Base-by-base conservation (phyloP, 306 rosid species). In the Acacia crassicarpa region DNA sequence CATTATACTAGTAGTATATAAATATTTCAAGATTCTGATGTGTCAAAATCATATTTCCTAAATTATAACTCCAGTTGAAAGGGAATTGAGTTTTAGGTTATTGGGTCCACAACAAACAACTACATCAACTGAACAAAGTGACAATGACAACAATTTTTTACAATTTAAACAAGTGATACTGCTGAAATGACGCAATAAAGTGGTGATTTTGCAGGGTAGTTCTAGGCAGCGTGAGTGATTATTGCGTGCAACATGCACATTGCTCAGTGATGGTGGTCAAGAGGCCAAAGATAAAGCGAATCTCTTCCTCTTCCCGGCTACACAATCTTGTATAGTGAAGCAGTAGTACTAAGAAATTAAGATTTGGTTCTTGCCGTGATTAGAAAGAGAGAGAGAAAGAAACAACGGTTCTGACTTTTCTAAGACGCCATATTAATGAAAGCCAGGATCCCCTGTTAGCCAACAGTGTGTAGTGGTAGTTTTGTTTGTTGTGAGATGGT, bases 201-300 rank as follows among this genome's bases (percentile, higher is more conserved):
- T 38, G 20, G 7, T 72, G 40, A 16, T 27, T 4, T 17, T 51
- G 78, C 78, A 53, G 78, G 78, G 66, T 33, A 32, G 22, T 74
- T 32, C 66, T 51, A 4, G 78, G 78, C 27, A 74, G 78, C 30
- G 48, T 74, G 66, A 74, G 78, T 10, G 66, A 74, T 51, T 51
- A 74, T 33, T 51, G 78, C 22, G 66, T 53, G 44, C 78, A 51
- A 33, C 78, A 33, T 33, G 78, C 65, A 1, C 45, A 16, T 1
- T 74, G 78, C 33, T 33, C 65, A 33, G 78, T 51, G 66, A 51
- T 74, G 78, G 44, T 74, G 19, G 66, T 74, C 32, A 74, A 74
- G 46, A 74, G 25, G 66, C 78, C 78, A 3, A 74, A 51, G 66
- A 70, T 65, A 33, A 44, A 23, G 43, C 79, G 8, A 33, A 44